A percentile compares a stretch with the other conserved stretches of the same genome.
Evolutionary conservation across 108 stramenopile genomes (phyloP).

Genomic region (Cyclotella kingstonii): DNA sequence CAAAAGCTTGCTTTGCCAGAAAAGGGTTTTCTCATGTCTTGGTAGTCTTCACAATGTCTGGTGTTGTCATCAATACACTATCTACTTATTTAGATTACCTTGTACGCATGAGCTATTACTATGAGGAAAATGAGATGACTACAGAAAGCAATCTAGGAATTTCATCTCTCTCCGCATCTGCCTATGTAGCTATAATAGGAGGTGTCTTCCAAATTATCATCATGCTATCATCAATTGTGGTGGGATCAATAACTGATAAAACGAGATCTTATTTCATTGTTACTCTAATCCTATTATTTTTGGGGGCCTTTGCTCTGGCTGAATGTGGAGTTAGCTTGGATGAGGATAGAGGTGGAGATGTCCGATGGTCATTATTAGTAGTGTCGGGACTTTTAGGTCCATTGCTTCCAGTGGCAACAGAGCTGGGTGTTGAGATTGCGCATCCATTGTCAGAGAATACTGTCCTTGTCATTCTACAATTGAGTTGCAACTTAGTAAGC

Average conservation of each 20-base stretch:
- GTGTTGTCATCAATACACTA: constrained; percentile 81
- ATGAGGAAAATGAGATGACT: constrained; percentile 14
- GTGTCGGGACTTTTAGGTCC: constrained; percentile 81
- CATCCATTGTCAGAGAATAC: constrained; percentile 86
- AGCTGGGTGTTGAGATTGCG: constrained; percentile 81
- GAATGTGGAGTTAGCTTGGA: constrained; percentile 86
- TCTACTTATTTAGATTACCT: constrained; percentile 86
- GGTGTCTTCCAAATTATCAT: constrained; percentile 79
- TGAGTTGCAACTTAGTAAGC: constrained; percentile 79
- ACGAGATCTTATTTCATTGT: constrained; percentile 81
- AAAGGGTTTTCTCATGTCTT: constrained; percentile 76
- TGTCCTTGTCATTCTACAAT: constrained; percentile 83
- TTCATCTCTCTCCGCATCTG: constrained; percentile 43
- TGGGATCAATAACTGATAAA: constrained; percentile 74
- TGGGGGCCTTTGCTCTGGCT: constrained; percentile 80
- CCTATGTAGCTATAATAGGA: constrained; percentile 80
- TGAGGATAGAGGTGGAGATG: constrained; percentile 57
- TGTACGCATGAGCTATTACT: constrained; percentile 62
- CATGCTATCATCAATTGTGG: constrained; percentile 80
- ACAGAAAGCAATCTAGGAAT: constrained; percentile 1
- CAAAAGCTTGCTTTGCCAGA: constrained; percentile 71
- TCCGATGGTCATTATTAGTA: constrained; percentile 67
- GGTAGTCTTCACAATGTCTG: constrained; percentile 71
- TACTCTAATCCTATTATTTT: constrained; percentile 63
- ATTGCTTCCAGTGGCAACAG: constrained; percentile 81